Conservation (phyloP, 768 basidiomycete genomes). For the Lyophyllum semitale region DNA sequence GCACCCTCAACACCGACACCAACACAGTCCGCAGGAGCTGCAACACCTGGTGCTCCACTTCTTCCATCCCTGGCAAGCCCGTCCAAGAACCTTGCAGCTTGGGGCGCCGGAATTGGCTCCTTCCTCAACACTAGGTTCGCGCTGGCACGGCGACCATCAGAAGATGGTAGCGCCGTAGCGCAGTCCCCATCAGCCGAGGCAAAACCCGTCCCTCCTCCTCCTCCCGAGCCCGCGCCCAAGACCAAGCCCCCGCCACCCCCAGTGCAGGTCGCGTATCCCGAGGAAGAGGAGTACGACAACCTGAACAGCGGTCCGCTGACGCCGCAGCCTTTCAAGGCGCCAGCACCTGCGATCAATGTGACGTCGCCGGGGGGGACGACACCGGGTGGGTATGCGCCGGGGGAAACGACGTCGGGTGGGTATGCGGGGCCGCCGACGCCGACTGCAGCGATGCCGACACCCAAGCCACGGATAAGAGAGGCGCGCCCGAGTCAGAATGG, state of each 20-base stretch:
- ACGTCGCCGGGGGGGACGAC: conserved; percentile 10
- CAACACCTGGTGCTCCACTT: conserved; percentile 2
- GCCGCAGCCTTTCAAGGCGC: conserved; percentile 10
- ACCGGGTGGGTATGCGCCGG: conserved; percentile 1
- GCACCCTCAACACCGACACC: background rate
- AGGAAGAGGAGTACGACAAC: conserved; percentile 2
- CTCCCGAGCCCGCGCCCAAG: conserved; percentile 6
- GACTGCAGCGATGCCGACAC: conserved; percentile 9
- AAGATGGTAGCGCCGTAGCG: conserved; percentile 2
- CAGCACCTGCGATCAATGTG: conserved; percentile 7
- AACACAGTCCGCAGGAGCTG: conserved; percentile 8
- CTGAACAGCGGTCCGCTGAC: conserved; percentile 7
- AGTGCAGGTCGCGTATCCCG: background rate
- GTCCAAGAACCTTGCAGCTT: conserved; percentile 17
- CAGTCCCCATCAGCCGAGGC: conserved; percentile 1
- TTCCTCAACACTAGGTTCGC: conserved; percentile 20
- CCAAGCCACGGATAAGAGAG: conserved; percentile 2
- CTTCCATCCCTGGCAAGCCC: conserved; percentile 11
- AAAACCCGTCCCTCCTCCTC: conserved; percentile 1
- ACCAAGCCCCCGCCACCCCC: conserved; percentile 1
- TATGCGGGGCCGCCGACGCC: conserved; percentile 2
- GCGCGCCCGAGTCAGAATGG: conserved; percentile 5
- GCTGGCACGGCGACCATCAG: conserved; percentile 13
- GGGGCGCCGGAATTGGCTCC: conserved; percentile 21
- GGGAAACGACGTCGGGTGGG: conserved; percentile 3